Evolutionary conservation across 2,329 filamentous ascomycete genomes (phyloP), one percentile per base, ranked within the genome.

Genomic region (Penicillium griseofulvum): DNA sequence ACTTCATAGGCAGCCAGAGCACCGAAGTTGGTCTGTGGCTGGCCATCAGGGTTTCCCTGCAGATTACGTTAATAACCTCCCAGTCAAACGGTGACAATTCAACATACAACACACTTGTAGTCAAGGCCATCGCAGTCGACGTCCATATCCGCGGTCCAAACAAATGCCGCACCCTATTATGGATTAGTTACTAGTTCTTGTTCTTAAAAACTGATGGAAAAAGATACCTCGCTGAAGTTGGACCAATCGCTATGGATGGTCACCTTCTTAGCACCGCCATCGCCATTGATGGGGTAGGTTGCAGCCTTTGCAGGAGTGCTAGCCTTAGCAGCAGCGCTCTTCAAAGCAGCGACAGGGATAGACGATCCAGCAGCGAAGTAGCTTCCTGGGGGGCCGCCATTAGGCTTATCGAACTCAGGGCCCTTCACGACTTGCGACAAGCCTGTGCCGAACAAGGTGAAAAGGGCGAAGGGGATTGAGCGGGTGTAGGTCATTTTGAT

Each of bases 61-160:
- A 16, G 10, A 19, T 54, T 24, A 56, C 22, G 22, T 14, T 31
- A 17, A 33, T 24, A 5, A 12, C 7, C 8, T 34, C 12, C 14
- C 2, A 47, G 10, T 5, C 8, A 22, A 10, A 29, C 4, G 39
- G 19, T 2, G 6, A 11, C 26, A 1, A 0, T 3, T 3, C 33
- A 8, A 11, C 49, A 10, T 48, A 68, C 68, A 48, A 62, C 58
- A 55, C 69, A 71, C 10, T 59, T 53, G 29, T 63, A 61, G 38
- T 71, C 59, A 5, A 68, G 49, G 1, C 69, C 69, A 49, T 71
- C 69, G 29, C 69, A 71, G 50, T 71, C 68, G 1, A 71, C 68
- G 47, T 71, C 68, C 69, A 71, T 71, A 34, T 71, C 68, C 0
- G 69, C 68, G 0, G 68, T 53, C 58, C 59, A 71, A 28, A 65